Evolutionary conservation across 257 asterid genomes (phyloP).

Genomic region (Nyctanthes arbortristis): DNA sequence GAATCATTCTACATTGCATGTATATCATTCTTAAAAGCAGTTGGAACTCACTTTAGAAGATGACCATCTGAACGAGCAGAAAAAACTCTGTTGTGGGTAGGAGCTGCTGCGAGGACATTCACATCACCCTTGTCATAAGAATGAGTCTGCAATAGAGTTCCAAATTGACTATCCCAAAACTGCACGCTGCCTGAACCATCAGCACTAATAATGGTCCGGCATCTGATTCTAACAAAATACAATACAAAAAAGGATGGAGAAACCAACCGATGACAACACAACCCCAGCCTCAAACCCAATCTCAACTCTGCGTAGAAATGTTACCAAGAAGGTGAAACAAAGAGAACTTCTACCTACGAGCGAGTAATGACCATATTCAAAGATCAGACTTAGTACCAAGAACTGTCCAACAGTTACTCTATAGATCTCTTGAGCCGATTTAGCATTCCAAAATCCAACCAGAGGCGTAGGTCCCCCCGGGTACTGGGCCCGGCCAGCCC

Average conservation of each 20-base stretch:
- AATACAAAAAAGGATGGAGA: not conserved
- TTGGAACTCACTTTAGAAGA: too few relatives aligned
- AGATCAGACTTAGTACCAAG: conserved; percentile 63
- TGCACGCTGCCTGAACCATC: conserved; percentile 91
- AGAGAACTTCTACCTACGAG: conserved; percentile 61
- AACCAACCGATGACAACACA: too few relatives aligned
- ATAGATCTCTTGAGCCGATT: conserved; percentile 62
- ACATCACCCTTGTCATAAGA: conserved; percentile 91
- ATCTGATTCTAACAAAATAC: conserved; percentile 33
- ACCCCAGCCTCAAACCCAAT: too few relatives aligned
- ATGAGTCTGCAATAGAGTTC: conserved; percentile 85
- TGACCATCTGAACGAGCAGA: conserved; percentile 99
- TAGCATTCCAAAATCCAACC: too few relatives aligned
- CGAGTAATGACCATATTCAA: conserved; percentile 85
- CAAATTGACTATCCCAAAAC: conserved; percentile 89
- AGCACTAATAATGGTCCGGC: conserved; percentile 67
- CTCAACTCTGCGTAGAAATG: too few relatives aligned
- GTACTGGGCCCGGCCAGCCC: too few relatives aligned
- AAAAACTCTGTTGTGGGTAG: conserved; percentile 79
- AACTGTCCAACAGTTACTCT: conserved; percentile 81
- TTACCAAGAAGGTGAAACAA: conserved; percentile 1
- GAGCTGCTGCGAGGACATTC: conserved; percentile 83
- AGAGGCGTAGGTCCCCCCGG: too few relatives aligned
- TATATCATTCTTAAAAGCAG: too few relatives aligned
- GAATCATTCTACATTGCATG: not conserved